phyloP scores from a whole-genome alignment of 225 moss, liverwort and hornwort genomes.

The Pseudisothecium myosuroides region DNA sequence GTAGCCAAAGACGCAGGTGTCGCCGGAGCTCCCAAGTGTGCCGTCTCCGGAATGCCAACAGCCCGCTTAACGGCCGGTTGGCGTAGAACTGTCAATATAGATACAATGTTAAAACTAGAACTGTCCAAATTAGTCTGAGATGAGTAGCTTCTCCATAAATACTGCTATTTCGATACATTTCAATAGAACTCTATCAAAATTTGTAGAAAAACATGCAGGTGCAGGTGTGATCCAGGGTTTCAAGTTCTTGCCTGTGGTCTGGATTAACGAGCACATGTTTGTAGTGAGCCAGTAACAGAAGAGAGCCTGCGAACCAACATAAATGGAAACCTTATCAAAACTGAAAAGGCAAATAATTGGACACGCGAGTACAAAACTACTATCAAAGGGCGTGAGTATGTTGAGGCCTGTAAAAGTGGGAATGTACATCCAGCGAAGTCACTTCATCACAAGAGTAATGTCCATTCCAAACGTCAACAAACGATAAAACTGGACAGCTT shows the following conservation, averaged over 20 bases:
- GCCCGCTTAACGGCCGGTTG: constrained; percentile 63
- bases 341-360: background rate
- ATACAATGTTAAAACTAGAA: background rate
- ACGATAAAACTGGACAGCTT: background rate
- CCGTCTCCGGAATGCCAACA: constrained; percentile 86
- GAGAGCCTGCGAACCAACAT: constrained; percentile 53
- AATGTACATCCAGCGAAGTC: background rate
- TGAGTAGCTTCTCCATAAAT: background rate
- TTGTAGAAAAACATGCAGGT: background rate
- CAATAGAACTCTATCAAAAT: background rate
- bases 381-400: background rate
- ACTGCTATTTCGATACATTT: background rate
- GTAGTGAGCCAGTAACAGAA: constrained; percentile 99
- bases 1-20: constrained; percentile 41
- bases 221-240: background rate
- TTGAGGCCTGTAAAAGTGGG: background rate
- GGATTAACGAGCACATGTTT: constrained; percentile 79
- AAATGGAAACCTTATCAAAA: background rate
- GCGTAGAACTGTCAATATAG: constrained; percentile 43
- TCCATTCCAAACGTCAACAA: background rate
- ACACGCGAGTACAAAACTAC: background rate
- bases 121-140: background rate
- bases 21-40: constrained; percentile 56
- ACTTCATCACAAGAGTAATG: background rate
- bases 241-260: constrained; percentile 52